Evolutionary conservation across 148 eudicot genomes (phyloP).

Genomic region (Camellia lanceoleosa): DNA sequence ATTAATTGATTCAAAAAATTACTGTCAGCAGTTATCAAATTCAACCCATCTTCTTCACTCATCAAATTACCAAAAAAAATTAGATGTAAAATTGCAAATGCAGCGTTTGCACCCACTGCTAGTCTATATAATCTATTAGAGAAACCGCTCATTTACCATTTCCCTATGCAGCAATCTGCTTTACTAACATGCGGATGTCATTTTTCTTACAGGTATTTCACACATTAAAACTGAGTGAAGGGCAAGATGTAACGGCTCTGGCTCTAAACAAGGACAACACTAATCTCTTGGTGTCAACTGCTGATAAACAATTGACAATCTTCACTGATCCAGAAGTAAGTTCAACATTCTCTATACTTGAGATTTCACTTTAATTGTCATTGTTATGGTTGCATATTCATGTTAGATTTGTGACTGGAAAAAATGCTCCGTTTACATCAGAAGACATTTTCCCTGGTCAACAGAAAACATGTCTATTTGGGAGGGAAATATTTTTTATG

Average conservation of each 20-base stretch:
- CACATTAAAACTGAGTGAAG: constrained; percentile 62
- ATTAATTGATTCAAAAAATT: no score
- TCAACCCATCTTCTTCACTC: no score
- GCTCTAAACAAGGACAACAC: constrained; percentile 86
- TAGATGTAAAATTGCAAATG: no score
- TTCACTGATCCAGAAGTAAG: constrained; percentile 98
- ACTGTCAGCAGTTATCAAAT: no score
- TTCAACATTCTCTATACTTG: constrained; percentile 11
- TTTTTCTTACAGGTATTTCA: constrained; percentile 65
- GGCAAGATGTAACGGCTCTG: constrained; percentile 78
- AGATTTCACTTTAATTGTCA: background rate
- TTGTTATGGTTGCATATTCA: background rate
- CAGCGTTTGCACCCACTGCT: background rate
- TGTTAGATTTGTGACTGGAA: background rate
- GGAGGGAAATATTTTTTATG: no score
- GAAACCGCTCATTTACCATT: background rate
- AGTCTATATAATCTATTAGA: background rate
- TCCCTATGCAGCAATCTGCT: constrained; percentile 1
- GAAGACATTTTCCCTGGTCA: no score
- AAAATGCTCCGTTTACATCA: no score
- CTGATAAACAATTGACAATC: constrained; percentile 70
- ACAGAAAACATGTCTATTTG: no score
- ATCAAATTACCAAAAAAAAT: no score
- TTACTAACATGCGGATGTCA: constrained; percentile 16
- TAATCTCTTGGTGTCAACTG: constrained; percentile 89